A percentile compares a stretch with the other conserved stretches of the same genome.
These are phyloP conservation scores for Globisporangium megalacanthum DNA, from an alignment of 352 stramenopile genomes.

Conservation along the genomic window DNA sequence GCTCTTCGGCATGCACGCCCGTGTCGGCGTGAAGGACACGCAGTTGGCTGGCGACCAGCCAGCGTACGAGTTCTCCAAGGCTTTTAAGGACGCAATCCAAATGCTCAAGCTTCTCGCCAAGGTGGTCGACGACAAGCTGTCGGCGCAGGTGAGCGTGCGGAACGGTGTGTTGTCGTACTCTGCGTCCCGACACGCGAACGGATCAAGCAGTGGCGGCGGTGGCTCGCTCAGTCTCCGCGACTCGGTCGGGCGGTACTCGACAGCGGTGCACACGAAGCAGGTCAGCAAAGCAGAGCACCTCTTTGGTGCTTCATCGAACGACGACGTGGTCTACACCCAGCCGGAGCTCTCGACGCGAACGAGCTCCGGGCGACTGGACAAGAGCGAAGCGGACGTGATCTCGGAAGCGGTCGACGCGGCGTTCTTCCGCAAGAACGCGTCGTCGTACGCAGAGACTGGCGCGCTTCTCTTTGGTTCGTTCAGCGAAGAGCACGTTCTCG, in stretches of 20 bases:
- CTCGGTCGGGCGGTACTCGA: slow-evolving; percentile 72
- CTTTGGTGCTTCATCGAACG: slow-evolving; percentile 23
- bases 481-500: slow-evolving; percentile 54
- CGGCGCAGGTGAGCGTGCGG: slow-evolving; percentile 46
- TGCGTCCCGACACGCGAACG: slow-evolving; percentile 12
- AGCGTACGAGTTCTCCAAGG: slow-evolving; percentile 59
- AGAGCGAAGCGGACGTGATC: slow-evolving; percentile 22
- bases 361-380: slow-evolving; percentile 4
- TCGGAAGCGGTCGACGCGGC: slow-evolving; percentile 29
- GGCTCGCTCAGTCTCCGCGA: slow-evolving; percentile 20
- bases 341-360: background rate
- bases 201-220: slow-evolving; percentile 5
- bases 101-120: slow-evolving; percentile 79
- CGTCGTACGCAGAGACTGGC: slow-evolving; percentile 26
- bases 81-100: slow-evolving; percentile 76
- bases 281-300: slow-evolving; percentile 73
- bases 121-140: slow-evolving; percentile 61
- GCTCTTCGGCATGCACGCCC: slow-evolving; percentile 79
- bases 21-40: slow-evolving; percentile 74
- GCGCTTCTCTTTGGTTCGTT: slow-evolving; percentile 61
- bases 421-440: slow-evolving; percentile 11
- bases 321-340: slow-evolving; percentile 12
- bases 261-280: slow-evolving; percentile 49
- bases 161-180: slow-evolving; percentile 59
- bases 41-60: slow-evolving; percentile 57